Percentiles rank a stretch among this genome's conserved stretches.
These are phyloP conservation scores for Oemleria cerasiformis DNA, from an alignment of 306 rosid species.

Conservation along the genomic window DNA sequence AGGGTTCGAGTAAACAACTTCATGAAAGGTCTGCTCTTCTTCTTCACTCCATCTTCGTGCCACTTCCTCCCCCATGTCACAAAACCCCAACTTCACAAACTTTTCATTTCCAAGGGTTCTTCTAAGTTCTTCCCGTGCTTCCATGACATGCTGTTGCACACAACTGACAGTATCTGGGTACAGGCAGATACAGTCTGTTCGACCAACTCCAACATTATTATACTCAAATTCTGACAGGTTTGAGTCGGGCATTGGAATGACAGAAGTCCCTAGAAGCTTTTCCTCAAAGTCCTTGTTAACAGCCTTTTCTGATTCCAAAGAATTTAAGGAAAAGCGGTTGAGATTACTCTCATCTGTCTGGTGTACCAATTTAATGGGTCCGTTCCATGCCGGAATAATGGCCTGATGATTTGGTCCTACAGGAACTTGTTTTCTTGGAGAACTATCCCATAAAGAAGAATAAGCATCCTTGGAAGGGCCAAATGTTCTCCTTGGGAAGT, in stretches of 20 bases:
- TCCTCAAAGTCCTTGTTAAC: slow-evolving; percentile 24
- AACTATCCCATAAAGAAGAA: slow-evolving; percentile 22
- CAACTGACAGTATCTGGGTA: slow-evolving; percentile 47
- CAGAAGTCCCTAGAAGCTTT: slow-evolving; percentile 41
- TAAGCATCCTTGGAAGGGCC: slow-evolving; percentile 32
- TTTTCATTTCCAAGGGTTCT: slow-evolving; percentile 39
- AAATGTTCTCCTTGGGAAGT: slow-evolving; percentile 29
- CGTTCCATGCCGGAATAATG: slow-evolving; percentile 41
- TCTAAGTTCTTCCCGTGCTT: slow-evolving; percentile 36
- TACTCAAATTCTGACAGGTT: not conserved
- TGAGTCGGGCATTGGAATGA: slow-evolving; percentile 37
- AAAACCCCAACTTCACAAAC: slow-evolving; percentile 49
- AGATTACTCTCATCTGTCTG: slow-evolving; percentile 15
- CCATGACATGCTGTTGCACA: slow-evolving; percentile 42
- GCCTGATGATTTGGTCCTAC: slow-evolving; percentile 55
- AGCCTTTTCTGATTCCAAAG: slow-evolving; percentile 10
- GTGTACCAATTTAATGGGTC: slow-evolving; percentile 12
- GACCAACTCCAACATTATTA: slow-evolving; percentile 31
- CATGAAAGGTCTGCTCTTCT: slow-evolving; percentile 46
- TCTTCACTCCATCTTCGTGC: slow-evolving; percentile 49
- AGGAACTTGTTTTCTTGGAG: slow-evolving; percentile 44
- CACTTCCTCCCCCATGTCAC: slow-evolving; percentile 51
- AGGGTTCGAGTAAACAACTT: slow-evolving; percentile 47
- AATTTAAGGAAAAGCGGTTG: not conserved
- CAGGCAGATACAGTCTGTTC: slow-evolving; percentile 36